phyloP scores from a whole-genome alignment of 2,329 filamentous ascomycete species.

The Pyrenochaeta sp. region DNA sequence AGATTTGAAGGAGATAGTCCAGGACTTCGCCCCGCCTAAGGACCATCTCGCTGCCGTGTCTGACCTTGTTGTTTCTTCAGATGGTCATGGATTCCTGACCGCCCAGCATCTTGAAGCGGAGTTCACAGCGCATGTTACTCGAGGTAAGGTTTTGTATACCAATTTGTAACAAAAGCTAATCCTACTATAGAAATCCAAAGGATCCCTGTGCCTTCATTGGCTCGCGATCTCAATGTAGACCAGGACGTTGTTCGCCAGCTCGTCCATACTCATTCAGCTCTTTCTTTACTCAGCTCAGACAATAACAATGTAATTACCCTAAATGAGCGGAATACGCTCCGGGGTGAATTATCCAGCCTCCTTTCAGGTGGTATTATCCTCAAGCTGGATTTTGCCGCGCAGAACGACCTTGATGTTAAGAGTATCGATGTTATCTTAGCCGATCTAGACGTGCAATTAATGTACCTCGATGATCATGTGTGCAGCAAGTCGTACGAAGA shows the following conservation, averaged over 20 bases:
- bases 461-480: constrained; percentile 27
- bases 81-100: constrained; percentile 39
- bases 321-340: constrained; percentile 28
- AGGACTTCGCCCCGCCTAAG: constrained; percentile 30
- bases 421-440: constrained; percentile 33
- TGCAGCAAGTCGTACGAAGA: constrained; percentile 25
- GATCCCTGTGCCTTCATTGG: constrained; percentile 23
- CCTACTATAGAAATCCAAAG: constrained; percentile 17
- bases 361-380: constrained; percentile 21
- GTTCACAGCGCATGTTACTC: constrained; percentile 30
- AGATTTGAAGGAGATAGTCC: constrained; percentile 40
- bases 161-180: constrained; percentile 3
- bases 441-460: constrained; percentile 15
- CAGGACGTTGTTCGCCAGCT: constrained; percentile 27
- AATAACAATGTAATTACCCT: constrained; percentile 33
- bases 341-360: constrained; percentile 13
- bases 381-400: constrained; percentile 25
- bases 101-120: constrained; percentile 24
- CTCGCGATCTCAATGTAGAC: constrained; percentile 32
- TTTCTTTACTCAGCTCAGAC: constrained; percentile 37
- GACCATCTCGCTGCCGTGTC: constrained; percentile 13
- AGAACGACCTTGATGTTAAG: constrained; percentile 31
- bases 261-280: constrained; percentile 19
- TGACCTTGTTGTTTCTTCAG: constrained; percentile 28
- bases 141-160: constrained; percentile 9